phyloP scores from a whole-genome alignment of 164 flowering plant species.

The Piper longum region DNA sequence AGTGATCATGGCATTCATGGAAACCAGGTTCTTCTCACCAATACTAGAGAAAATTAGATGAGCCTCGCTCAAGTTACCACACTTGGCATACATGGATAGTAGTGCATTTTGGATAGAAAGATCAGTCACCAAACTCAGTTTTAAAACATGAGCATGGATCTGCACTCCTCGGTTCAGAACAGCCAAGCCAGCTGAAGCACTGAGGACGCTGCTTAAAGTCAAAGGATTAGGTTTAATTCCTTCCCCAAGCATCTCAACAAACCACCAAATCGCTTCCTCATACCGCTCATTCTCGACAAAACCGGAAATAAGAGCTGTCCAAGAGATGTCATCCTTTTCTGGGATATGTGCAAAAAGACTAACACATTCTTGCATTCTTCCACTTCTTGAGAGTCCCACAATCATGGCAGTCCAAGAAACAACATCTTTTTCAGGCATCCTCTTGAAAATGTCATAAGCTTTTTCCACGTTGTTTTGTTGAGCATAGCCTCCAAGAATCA shows the following conservation, averaged over 20 bases:
- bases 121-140: conserved; percentile 17
- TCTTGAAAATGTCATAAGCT: conserved; percentile 24
- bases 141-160: conserved; percentile 23
- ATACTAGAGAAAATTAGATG: conserved; percentile 18
- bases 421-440: conserved; percentile 21
- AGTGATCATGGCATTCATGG: conserved; percentile 31
- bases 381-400: conserved; percentile 18
- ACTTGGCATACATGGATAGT: conserved; percentile 35
- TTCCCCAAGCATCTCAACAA: conserved; percentile 20
- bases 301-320: conserved; percentile 43
- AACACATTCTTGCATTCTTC: conserved; percentile 19
- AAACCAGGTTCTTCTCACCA: conserved; percentile 18
- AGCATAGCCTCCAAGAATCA: conserved; percentile 23
- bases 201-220: conserved; percentile 32
- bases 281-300: conserved; percentile 24
- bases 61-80: conserved; percentile 30
- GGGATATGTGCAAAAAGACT: conserved; percentile 29
- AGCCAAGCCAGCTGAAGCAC: conserved; percentile 34
- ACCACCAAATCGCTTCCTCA: conserved; percentile 26
- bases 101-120: conserved; percentile 28
- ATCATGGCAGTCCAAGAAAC: conserved; percentile 38
- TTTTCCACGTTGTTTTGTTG: conserved; percentile 21
- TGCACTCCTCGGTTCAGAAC: conserved; percentile 26
- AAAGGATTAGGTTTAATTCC: conserved; percentile 22
- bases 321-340: conserved; percentile 30